phyloP scores from a whole-genome alignment of 2,329 filamentous ascomycete species.

The Thielaviopsis populi region DNA sequence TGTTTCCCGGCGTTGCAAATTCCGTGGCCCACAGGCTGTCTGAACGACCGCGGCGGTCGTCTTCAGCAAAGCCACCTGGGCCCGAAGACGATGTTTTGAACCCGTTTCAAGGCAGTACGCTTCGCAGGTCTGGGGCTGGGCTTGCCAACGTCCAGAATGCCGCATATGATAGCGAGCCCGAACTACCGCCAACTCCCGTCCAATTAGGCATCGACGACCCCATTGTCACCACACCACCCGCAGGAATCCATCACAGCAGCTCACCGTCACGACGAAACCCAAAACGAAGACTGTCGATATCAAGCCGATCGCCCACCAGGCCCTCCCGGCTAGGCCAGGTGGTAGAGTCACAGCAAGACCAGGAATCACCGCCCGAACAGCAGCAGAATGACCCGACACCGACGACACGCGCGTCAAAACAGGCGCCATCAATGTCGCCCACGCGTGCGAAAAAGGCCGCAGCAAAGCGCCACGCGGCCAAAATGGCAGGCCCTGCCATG shows the following conservation, averaged over 20 bases:
- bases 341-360: not conserved
- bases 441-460: slow-evolving; percentile 7
- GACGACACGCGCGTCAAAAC: not conserved
- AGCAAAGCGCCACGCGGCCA: slow-evolving; percentile 6
- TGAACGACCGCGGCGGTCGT: not conserved
- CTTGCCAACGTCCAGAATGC: slow-evolving; percentile 7
- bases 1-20: slow-evolving; percentile 2
- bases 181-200: slow-evolving; percentile 44
- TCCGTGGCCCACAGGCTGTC: slow-evolving; percentile 1
- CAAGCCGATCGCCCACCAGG: slow-evolving; percentile 30
- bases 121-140: slow-evolving; percentile 19
- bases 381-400: not conserved
- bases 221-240: slow-evolving; percentile 38
- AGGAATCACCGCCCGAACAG: not conserved
- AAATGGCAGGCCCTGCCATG: not conserved
- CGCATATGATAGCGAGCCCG: slow-evolving; percentile 27
- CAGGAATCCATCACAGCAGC: slow-evolving; percentile 33
- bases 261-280: slow-evolving; percentile 11
- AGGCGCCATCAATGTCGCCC: not conserved
- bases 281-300: slow-evolving; percentile 5
- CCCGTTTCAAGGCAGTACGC: slow-evolving; percentile 17
- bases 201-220: slow-evolving; percentile 36
- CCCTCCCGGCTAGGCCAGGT: slow-evolving; percentile 30
- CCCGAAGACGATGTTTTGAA: slow-evolving; percentile 6
- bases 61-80: not conserved